Percentiles rank a stretch among this genome's conserved stretches.
Conservation (phyloP, 805 yeast genomes). For the Candida insectorum region DNA sequence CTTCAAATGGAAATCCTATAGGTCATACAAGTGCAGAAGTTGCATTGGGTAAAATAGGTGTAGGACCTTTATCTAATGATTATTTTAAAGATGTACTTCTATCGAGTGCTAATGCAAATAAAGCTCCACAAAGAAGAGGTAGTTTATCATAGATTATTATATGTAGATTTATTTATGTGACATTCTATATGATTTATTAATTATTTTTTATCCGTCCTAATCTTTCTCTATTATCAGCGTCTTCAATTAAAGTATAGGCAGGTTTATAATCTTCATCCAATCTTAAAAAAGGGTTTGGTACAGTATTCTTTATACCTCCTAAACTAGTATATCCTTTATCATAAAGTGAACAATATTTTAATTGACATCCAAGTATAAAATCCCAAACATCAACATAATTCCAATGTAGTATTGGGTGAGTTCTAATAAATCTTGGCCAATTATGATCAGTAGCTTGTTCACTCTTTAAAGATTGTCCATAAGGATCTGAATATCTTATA, state of each 20-base stretch:
- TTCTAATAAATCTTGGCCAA: slow-evolving; percentile 85
- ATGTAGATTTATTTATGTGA: slow-evolving; percentile 3
- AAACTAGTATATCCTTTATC: slow-evolving; percentile 85
- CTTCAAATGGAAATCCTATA: slow-evolving; percentile 40
- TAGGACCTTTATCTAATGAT: slow-evolving; percentile 66
- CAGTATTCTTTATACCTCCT: slow-evolving; percentile 74
- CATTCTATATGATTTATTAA: slow-evolving; percentile 2
- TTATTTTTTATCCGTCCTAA: slow-evolving; percentile 26
- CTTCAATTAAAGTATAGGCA: slow-evolving; percentile 58
- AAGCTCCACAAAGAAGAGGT: slow-evolving; percentile 18
- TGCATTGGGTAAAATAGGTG: slow-evolving; percentile 75
- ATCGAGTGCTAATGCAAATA: slow-evolving; percentile 20
- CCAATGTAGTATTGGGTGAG: slow-evolving; percentile 92
- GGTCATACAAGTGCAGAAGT: slow-evolving; percentile 74
- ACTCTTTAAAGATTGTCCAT: slow-evolving; percentile 53
- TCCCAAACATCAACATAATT: slow-evolving; percentile 81
- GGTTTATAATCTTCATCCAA: slow-evolving; percentile 37
- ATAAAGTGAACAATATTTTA: slow-evolving; percentile 72
- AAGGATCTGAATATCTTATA: slow-evolving; percentile 84
- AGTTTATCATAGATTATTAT: slow-evolving; percentile 8
- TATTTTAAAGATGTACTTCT: slow-evolving; percentile 24
- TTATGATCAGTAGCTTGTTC: slow-evolving; percentile 80
- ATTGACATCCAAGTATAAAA: slow-evolving; percentile 57
- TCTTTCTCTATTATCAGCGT: slow-evolving; percentile 56
- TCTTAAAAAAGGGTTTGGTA: slow-evolving; percentile 59